phyloP scores from a whole-genome alignment of 768 basidiomycete species.

The Tulasnella sp. region DNA sequence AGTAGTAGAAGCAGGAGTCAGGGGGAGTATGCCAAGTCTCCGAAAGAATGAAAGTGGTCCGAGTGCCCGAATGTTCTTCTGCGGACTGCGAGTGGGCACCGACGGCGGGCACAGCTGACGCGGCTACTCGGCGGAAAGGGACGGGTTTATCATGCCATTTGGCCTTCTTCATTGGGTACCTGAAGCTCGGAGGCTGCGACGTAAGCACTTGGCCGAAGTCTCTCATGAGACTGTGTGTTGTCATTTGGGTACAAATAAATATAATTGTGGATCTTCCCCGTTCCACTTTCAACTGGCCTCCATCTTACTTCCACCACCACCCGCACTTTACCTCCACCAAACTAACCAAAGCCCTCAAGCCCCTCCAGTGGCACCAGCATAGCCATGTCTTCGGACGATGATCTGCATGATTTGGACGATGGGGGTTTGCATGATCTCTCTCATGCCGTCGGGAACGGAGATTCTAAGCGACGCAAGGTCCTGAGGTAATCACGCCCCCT shows the following conservation, averaged over 20 bases:
- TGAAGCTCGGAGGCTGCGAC: conserved; percentile 1
- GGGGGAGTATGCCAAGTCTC: neutral
- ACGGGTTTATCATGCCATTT: conserved; percentile 1
- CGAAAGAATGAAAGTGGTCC: neutral
- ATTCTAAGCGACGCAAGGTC: conserved; percentile 23
- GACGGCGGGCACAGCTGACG: neutral
- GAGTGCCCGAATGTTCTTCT: neutral
- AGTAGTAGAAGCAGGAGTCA: conserved; percentile 8
- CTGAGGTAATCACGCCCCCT: conserved; percentile 3
- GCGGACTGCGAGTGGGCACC: neutral
- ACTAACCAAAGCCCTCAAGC: neutral
- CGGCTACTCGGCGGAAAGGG: conserved; percentile 1
- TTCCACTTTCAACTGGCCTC: conserved; percentile 11
- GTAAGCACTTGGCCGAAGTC: neutral
- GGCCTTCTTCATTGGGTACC: conserved; percentile 6
- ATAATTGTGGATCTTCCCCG: neutral
- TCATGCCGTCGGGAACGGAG: neutral
- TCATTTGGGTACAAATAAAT: conserved; percentile 12
- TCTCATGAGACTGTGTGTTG: neutral
- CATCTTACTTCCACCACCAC: neutral
- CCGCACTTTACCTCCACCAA: neutral
- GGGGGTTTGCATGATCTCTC: conserved; percentile 4
- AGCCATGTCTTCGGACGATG: conserved; percentile 28
- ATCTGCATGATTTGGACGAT: conserved; percentile 11
- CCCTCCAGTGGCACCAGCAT: neutral